Evolutionary conservation across 2,329 filamentous ascomycete species (phyloP).

Genomic region (Pyrenochaeta sp.): DNA sequence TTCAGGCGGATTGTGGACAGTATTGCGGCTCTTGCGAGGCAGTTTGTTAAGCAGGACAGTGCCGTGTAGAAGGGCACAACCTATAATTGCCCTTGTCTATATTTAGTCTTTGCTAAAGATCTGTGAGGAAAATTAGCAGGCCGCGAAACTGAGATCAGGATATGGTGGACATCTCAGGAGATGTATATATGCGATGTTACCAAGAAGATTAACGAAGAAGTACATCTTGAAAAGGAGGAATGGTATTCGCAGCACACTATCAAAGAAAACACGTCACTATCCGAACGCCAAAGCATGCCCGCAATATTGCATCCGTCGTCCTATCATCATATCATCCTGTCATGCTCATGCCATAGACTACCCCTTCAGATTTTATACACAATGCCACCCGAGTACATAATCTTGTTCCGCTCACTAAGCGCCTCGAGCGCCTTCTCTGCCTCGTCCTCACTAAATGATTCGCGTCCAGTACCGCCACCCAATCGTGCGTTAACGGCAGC

Average conservation of each 20-base stretch:
- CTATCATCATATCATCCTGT: not conserved
- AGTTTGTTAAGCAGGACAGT: slow-evolving; percentile 53
- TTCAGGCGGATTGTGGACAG: slow-evolving; percentile 55
- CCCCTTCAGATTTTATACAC: slow-evolving; percentile 57
- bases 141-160: too few species aligned
- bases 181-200: not conserved
- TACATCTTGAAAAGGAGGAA: not conserved
- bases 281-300: not conserved
- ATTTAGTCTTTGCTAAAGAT: too few species aligned
- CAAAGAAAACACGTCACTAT: not conserved
- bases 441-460: slow-evolving; percentile 73
- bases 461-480: slow-evolving; percentile 64
- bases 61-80: slow-evolving; percentile 31
- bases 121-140: not conserved
- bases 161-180: not conserved
- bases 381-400: slow-evolving; percentile 72
- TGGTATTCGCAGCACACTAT: not conserved
- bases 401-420: slow-evolving; percentile 84
- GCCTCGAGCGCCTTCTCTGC: slow-evolving; percentile 78
- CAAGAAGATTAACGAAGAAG: not conserved
- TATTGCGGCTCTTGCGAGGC: slow-evolving; percentile 52
- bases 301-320: not conserved
- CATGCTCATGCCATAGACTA: not conserved
- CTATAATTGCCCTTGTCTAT: too few species aligned
- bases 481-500: slow-evolving; percentile 80